These are phyloP conservation scores for Citrus unshiu DNA, from an alignment of 345 rosid species.

Conservation along the genomic window DNA sequence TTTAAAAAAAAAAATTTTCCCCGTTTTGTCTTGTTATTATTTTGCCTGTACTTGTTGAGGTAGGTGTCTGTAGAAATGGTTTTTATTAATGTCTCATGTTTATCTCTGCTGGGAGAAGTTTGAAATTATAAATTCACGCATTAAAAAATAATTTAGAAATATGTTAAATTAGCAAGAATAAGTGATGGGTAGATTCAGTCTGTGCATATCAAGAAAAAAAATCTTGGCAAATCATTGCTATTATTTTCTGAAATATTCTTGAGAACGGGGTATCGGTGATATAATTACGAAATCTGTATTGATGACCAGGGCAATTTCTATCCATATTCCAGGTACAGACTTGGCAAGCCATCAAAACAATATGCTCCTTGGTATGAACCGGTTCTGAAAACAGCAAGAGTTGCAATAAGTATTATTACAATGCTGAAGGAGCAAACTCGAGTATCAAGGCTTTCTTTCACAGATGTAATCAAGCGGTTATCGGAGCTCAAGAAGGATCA, in stretches of 20 bases:
- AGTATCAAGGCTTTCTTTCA: conserved; percentile 56
- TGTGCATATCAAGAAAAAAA: neutral
- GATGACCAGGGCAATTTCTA: neutral
- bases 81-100: neutral
- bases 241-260: neutral
- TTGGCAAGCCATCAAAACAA: conserved; percentile 78
- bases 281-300: neutral
- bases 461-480: conserved; percentile 45
- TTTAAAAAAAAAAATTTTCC: neutral
- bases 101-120: neutral
- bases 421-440: conserved; percentile 59
- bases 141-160: neutral
- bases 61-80: neutral
- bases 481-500: conserved; percentile 47
- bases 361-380: conserved; percentile 76
- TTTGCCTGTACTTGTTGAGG: neutral
- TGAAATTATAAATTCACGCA: neutral
- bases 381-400: conserved; percentile 63
- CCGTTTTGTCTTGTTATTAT: neutral
- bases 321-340: conserved; percentile 65
- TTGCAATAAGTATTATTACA: conserved; percentile 62
- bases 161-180: neutral
- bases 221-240: neutral
- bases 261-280: neutral
- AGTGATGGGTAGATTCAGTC: neutral